These are phyloP conservation scores for Amylostereum chailletii DNA, from an alignment of 1,284 basidiomycete species.

Conservation along the genomic window DNA sequence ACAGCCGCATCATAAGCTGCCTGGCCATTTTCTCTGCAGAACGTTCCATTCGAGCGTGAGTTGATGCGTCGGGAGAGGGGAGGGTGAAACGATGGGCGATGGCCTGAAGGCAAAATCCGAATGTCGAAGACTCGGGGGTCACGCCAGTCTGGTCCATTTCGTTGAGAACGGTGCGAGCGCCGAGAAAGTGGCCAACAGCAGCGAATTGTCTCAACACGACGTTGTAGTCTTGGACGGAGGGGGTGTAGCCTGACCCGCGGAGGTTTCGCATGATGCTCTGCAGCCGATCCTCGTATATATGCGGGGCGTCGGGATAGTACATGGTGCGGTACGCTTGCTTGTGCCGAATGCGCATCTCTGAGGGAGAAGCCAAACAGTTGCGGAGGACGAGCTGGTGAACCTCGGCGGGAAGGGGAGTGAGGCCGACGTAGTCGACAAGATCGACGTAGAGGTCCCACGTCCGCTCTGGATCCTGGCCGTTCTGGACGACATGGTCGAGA, in stretches of 20 bases:
- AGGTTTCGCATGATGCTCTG: constrained; percentile 62
- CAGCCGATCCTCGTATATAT: constrained; percentile 54
- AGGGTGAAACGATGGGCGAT: constrained; percentile 57
- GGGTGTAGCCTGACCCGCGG: constrained; percentile 37
- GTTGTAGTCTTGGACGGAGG: constrained; percentile 60
- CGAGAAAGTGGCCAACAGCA: constrained; percentile 55
- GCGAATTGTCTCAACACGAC: constrained; percentile 67
- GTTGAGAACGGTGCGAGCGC: constrained; percentile 47
- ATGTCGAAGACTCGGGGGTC: constrained; percentile 43
- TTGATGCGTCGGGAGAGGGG: constrained; percentile 24
- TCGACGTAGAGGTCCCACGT: constrained; percentile 57
- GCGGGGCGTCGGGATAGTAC: constrained; percentile 26
- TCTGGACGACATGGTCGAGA: constrained; percentile 21
- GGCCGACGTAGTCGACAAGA: constrained; percentile 37
- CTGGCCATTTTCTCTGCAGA: constrained; percentile 26
- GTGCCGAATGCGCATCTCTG: constrained; percentile 33
- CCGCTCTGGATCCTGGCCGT: constrained; percentile 29
- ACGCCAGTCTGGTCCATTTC: constrained; percentile 42
- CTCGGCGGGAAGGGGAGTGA: constrained; percentile 44
- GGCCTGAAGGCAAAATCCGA: constrained; percentile 55
- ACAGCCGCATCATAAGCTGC: constrained; percentile 52
- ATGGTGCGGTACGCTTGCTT: constrained; percentile 27
- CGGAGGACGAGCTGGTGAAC: constrained; percentile 62
- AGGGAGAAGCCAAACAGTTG: constrained; percentile 42
- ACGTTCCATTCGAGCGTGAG: neutral